These are phyloP conservation scores for Acer negundo DNA, from an alignment of 345 rosid genomes.

Conservation along the genomic window DNA sequence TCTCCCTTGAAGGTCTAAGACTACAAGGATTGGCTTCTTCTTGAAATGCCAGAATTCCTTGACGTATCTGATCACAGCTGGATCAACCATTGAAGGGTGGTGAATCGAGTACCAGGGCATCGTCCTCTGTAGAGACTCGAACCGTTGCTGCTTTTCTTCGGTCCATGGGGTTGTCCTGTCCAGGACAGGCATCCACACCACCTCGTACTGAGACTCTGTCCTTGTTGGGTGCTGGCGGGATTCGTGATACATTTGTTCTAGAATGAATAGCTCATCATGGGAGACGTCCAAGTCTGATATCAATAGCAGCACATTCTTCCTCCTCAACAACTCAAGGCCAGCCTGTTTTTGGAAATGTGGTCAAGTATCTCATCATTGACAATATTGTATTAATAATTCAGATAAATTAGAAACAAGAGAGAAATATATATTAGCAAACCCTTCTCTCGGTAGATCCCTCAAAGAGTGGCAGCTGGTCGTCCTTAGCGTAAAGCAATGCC, in stretches of 20 bases:
- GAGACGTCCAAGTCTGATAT: conserved; percentile 57
- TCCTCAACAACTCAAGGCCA: conserved; percentile 44
- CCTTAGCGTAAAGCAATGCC: conserved; percentile 53
- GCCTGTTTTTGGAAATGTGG: conserved; percentile 32
- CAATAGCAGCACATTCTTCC: conserved; percentile 52
- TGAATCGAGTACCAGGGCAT: conserved; percentile 68
- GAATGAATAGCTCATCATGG: conserved; percentile 37
- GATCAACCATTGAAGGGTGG: conserved; percentile 52
- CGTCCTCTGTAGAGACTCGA: conserved; percentile 27
- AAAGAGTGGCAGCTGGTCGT: conserved; percentile 51
- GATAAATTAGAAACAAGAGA: not conserved
- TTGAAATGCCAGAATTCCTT: conserved; percentile 63
- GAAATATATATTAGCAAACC: conserved; percentile 28
- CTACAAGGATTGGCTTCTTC: conserved; percentile 56
- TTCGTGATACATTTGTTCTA: conserved; percentile 44
- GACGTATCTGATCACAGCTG: conserved; percentile 51
- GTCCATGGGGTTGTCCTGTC: conserved; percentile 40
- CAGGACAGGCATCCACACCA: conserved; percentile 65
- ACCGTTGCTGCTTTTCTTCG: conserved; percentile 25
- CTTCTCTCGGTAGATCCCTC: conserved; percentile 54
- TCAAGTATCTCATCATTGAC: too few species aligned
- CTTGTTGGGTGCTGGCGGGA: conserved; percentile 32
- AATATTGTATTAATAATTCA: not conserved
- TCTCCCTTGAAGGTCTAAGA: conserved; percentile 58
- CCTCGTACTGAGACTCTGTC: conserved; percentile 54